Percentiles rank a stretch among this genome's conserved stretches.
phyloP scores from a whole-genome alignment of 2,329 filamentous ascomycete species.

The Teratosphaeria viscida region DNA sequence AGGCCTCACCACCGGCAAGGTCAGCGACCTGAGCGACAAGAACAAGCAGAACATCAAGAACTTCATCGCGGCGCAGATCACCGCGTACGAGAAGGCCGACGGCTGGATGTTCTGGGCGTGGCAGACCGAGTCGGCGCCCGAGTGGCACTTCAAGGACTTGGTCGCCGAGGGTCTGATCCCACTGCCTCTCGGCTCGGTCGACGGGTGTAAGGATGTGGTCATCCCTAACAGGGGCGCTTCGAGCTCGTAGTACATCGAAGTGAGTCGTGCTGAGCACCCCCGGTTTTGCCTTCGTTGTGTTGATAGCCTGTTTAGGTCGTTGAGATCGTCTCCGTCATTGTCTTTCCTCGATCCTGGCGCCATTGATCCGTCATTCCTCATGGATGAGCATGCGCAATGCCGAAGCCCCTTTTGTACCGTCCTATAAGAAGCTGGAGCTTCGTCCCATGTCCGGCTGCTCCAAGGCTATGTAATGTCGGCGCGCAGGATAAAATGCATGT shows the following conservation, averaged over 20 bases:
- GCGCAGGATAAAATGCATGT: neutral
- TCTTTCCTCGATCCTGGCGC: neutral
- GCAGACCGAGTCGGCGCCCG: conserved; percentile 40
- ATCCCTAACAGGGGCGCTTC: neutral
- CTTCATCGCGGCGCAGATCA: conserved; percentile 39
- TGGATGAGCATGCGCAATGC: neutral
- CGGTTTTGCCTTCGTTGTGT: neutral
- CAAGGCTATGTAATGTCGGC: too few relatives aligned
- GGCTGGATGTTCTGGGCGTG: conserved; percentile 43
- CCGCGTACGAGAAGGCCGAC: conserved; percentile 37
- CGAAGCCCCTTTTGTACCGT: neutral
- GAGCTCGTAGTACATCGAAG: neutral
- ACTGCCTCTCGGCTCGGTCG: conserved; percentile 4
- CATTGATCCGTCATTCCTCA: neutral
- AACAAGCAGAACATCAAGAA: conserved; percentile 34
- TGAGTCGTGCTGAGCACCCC: neutral
- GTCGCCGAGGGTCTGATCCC: conserved; percentile 29
- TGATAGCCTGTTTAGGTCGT: neutral
- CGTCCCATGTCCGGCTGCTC: neutral
- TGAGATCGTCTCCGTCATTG: neutral
- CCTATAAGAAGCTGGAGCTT: neutral
- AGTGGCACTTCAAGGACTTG: conserved; percentile 40
- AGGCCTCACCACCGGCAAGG: conserved; percentile 35
- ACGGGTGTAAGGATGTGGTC: conserved; percentile 1
- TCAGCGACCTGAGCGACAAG: conserved; percentile 29